Evolutionary conservation across 345 rosid genomes (phyloP).

Genomic region (Punica granatum): DNA sequence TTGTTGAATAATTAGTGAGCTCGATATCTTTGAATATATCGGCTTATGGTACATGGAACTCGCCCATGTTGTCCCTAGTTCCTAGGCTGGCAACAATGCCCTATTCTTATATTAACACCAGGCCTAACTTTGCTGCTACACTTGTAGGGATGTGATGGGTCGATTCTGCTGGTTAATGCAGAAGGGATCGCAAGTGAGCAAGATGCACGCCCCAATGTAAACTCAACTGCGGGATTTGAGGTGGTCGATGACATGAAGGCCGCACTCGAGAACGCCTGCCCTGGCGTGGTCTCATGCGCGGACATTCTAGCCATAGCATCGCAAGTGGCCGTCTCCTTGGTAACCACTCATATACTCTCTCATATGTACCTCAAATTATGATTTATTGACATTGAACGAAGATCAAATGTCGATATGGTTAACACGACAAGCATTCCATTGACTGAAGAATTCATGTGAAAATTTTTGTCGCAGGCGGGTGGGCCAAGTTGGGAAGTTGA

Average conservation of each 20-base stretch:
- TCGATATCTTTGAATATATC: not conserved
- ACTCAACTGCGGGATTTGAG: constrained; percentile 52
- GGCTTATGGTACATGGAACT: no score
- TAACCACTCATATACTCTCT: constrained; percentile 5
- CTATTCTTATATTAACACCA: no score
- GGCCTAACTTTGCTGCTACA: not conserved
- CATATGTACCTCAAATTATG: not conserved
- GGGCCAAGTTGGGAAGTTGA: constrained; percentile 67
- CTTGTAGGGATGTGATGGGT: constrained; percentile 65
- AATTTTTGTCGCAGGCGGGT: constrained; percentile 44
- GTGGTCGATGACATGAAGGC: constrained; percentile 66
- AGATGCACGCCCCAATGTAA: constrained; percentile 35
- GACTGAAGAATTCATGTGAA: not conserved
- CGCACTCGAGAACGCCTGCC: constrained; percentile 55
- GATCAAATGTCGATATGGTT: not conserved
- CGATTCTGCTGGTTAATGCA: constrained; percentile 46
- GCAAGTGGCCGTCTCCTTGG: constrained; percentile 53
- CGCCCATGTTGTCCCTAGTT: no score
- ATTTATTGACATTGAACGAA: not conserved
- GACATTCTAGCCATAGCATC: constrained; percentile 68
- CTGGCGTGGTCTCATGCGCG: constrained; percentile 70
- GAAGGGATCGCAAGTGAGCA: constrained; percentile 54
- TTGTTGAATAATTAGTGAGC: not conserved
- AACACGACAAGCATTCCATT: no score
- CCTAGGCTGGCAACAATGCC: no score